phyloP scores from a whole-genome alignment of 768 basidiomycete genomes.

The Phanerochaete sordida region DNA sequence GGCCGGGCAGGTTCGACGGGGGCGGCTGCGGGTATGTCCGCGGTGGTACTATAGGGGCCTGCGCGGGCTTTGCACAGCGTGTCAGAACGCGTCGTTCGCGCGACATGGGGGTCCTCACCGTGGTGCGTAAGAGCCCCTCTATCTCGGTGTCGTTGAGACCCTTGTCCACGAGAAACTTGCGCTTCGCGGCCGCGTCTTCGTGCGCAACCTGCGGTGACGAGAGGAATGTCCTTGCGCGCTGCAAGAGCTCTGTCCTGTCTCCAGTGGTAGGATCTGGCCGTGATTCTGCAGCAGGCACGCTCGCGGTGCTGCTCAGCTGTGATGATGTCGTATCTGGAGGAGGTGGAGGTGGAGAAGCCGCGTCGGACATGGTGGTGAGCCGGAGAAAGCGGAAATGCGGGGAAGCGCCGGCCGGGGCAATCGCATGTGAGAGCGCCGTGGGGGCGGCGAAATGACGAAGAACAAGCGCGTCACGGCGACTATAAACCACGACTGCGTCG shows the following conservation, averaged over 20 bases:
- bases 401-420: not conserved
- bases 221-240: constrained; percentile 61
- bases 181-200: constrained; percentile 55
- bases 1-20: constrained; percentile 64
- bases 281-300: not conserved
- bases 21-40: constrained; percentile 69
- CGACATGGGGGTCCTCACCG: constrained; percentile 33
- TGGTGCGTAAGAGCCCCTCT: constrained; percentile 50
- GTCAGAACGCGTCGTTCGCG: constrained; percentile 22
- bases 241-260: constrained; percentile 25
- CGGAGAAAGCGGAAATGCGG: not conserved
- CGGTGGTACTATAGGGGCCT: constrained; percentile 56
- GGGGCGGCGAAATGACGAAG: too few relatives aligned
- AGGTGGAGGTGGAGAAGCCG: not conserved
- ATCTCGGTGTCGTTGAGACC: constrained; percentile 64
- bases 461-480: too few relatives aligned
- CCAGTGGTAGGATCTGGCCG: not conserved
- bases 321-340: not conserved
- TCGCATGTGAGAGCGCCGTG: not conserved
- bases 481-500: too few relatives aligned
- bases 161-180: constrained; percentile 65
- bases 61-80: constrained; percentile 16
- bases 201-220: constrained; percentile 59
- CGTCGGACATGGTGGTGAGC: not conserved
- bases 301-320: not conserved